phyloP scores from a whole-genome alignment of 345 rosid genomes.

The Angophora floribunda region DNA sequence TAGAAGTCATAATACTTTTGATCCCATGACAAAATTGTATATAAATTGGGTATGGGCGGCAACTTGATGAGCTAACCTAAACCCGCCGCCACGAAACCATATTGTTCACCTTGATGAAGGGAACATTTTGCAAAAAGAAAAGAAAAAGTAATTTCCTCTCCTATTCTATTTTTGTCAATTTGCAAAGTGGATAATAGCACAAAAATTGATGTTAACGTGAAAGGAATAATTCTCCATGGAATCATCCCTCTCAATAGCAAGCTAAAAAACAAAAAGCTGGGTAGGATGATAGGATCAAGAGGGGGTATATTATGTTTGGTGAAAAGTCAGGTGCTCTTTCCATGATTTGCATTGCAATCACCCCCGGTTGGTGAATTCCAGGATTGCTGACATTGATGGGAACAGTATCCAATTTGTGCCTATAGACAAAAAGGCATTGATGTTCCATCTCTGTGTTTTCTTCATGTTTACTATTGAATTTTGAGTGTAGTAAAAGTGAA shows the following conservation, averaged over 20 bases:
- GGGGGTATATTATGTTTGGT: not conserved
- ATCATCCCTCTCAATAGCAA: not conserved
- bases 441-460: not conserved
- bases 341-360: not conserved
- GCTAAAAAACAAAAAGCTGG: not conserved
- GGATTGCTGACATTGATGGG: not conserved
- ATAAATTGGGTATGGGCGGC: not conserved
- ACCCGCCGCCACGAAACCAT: not conserved
- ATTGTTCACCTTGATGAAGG: not conserved
- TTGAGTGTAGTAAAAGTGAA: not conserved
- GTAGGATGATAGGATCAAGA: not conserved
- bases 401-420: not conserved
- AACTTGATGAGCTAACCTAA: not conserved
- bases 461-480: not conserved
- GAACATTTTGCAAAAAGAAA: not conserved
- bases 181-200: not conserved
- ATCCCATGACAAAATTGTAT: accelerated
- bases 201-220: not conserved
- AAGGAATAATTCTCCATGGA: not conserved
- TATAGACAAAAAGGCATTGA: not conserved
- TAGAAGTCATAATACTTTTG: not conserved
- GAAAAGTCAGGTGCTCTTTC: not conserved
- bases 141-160: not conserved
- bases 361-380: not conserved
- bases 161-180: not conserved